Evolutionary conservation across 1,139 yeast genomes (phyloP), one percentile per base, ranked within the genome.

Genomic region (Debaryomyces robertsiae): DNA sequence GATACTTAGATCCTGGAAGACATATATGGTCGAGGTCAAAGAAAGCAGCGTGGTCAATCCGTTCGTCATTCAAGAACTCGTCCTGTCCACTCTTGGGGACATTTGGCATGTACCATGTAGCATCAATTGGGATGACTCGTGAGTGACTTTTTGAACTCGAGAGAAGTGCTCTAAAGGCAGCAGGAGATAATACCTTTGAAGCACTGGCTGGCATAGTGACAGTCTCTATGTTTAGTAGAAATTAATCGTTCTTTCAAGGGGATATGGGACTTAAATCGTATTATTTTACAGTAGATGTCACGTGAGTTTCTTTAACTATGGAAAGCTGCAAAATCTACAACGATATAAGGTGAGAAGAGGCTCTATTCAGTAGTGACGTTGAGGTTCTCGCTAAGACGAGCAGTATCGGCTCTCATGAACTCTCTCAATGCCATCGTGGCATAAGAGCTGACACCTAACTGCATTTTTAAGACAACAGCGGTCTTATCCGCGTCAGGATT

Each of bases 361-460:
- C 22, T 24, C 15, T 33, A 33, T 27, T 33, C 36, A 23, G 25
- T 23, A 14, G 7, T 29, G 28, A 50, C 58, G 31, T 45, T 51
- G 27, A 57, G 40, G 37, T 38, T 49, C 7, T 54, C 60, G 30
- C 71, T 57, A 40, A 67, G 61, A 33, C 90, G 79, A 30, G 89
- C 76, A 2, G 95, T 85, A 47, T 88, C 95, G 18, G 81, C 71
- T 60, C 84, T 85, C 95, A 88, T 85, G 41, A 85, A 79, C 59
- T 93, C 98, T 55, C 98, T 77, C 41, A 94, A 68, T 0, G 97
- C 96, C 98, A 94, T 94, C 0, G 99, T 94, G 2, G 99, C 99
- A 62, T 94, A 94, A 4, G 95, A 84, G 35, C 97, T 85, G 6
- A 87, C 82, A 2, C 90, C 94, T 44, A 94, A 72, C 58, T 83